Evolutionary conservation across 2,329 filamentous ascomycete species (phyloP).

Genomic region (Ceratocystiopsis sp.): DNA sequence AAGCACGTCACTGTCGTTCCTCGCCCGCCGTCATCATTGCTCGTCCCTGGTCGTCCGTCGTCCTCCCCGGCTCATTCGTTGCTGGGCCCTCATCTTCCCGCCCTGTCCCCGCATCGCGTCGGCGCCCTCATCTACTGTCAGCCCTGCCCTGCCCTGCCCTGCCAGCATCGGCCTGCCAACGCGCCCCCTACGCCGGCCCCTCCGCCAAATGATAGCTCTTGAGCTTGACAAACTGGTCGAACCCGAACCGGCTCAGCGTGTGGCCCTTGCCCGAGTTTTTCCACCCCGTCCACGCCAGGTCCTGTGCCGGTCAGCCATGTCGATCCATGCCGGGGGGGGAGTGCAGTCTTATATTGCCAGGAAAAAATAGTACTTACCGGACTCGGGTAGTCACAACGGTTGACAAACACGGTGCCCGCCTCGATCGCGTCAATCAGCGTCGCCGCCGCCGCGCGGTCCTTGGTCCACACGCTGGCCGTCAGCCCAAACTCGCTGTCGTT

Average conservation of each 20-base stretch:
- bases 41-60: too few relatives aligned
- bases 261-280: conserved; percentile 91
- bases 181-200: conserved; percentile 28
- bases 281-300: conserved; percentile 94
- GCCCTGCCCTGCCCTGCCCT: too few relatives aligned
- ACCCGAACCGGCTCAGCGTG: conserved; percentile 77
- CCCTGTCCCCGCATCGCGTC: too few relatives aligned
- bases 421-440: conserved; percentile 67
- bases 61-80: too few relatives aligned
- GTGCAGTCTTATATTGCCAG: too few relatives aligned
- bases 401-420: conserved; percentile 91
- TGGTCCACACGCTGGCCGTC: conserved; percentile 95
- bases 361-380: conserved; percentile 44
- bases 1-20: too few relatives aligned
- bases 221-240: conserved; percentile 88
- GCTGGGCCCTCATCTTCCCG: too few relatives aligned
- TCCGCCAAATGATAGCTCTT: conserved; percentile 94
- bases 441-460: conserved; percentile 60
- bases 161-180: too few relatives aligned
- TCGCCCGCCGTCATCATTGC: too few relatives aligned
- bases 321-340: background rate
- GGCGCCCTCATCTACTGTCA: too few relatives aligned
- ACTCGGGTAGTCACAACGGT: conserved; percentile 80
- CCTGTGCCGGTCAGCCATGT: conserved; percentile 29
- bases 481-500: conserved; percentile 90